Conservation (phyloP, 2,329 filamentous ascomycete genomes). For the Diaporthe citri region DNA sequence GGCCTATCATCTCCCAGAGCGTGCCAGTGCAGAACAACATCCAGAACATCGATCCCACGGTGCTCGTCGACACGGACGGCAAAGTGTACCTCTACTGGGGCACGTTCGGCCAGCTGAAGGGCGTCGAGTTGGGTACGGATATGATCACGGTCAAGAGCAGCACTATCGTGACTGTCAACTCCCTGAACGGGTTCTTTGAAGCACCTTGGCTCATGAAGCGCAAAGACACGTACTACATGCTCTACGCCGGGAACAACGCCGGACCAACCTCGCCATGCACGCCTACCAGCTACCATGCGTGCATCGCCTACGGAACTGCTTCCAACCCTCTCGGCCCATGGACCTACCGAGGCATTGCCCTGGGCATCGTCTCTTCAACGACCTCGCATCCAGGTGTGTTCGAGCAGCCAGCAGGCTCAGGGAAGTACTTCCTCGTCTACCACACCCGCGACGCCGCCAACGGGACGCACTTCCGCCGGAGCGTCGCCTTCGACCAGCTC, state of each 20-base stretch:
- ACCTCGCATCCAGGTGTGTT: slow-evolving; percentile 54
- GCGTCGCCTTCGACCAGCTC: slow-evolving; percentile 51
- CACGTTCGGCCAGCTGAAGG: slow-evolving; percentile 52
- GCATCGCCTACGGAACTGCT: slow-evolving; percentile 53
- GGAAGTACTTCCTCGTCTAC: slow-evolving; percentile 50
- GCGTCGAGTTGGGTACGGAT: slow-evolving; percentile 51
- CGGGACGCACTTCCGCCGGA: slow-evolving; percentile 53
- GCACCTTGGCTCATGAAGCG: slow-evolving; percentile 55
- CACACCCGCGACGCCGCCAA: slow-evolving; percentile 52
- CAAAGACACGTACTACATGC: slow-evolving; percentile 53
- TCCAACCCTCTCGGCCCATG: slow-evolving; percentile 51
- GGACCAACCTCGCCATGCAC: slow-evolving; percentile 52
- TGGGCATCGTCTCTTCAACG: slow-evolving; percentile 53
- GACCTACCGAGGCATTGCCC: slow-evolving; percentile 51
- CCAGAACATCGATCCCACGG: slow-evolving; percentile 56
- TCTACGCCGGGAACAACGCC: slow-evolving; percentile 55
- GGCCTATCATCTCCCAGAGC: slow-evolving; percentile 53
- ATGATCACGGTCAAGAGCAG: slow-evolving; percentile 51
- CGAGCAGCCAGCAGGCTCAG: slow-evolving; percentile 42
- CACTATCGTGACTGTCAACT: slow-evolving; percentile 42
- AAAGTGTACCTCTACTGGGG: slow-evolving; percentile 55
- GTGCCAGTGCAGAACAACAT: slow-evolving; percentile 50
- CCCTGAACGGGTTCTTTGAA: slow-evolving; percentile 53
- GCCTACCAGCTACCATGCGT: slow-evolving; percentile 54
- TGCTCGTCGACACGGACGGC: slow-evolving; percentile 52